A percentile compares a stretch with the other conserved stretches of the same genome.
These are phyloP conservation scores for Emergomyces orientalis DNA, from an alignment of 2,329 filamentous ascomycete species.

Conservation along the genomic window DNA sequence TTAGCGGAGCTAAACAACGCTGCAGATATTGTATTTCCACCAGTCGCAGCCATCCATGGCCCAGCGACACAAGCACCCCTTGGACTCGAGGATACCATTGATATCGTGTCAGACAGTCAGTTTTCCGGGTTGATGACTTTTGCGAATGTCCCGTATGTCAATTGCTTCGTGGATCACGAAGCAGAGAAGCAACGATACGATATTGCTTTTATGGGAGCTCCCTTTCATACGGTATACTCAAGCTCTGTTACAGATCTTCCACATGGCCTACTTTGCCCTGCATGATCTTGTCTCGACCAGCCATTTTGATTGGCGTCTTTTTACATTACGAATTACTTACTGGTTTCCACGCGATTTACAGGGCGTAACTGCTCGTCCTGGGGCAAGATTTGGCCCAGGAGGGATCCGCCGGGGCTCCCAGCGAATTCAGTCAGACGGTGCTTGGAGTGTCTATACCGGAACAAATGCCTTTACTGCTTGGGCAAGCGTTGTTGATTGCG, in stretches of 20 bases:
- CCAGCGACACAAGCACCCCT: constrained; percentile 14
- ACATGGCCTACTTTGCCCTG: neutral
- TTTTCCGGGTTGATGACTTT: constrained; percentile 69
- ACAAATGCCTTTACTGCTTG: constrained; percentile 74
- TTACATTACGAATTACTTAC: constrained; percentile 16
- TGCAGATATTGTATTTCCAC: constrained; percentile 25
- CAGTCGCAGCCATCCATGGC: constrained; percentile 18
- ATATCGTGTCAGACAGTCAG: constrained; percentile 37
- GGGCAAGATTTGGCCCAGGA: constrained; percentile 74
- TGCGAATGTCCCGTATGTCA: constrained; percentile 59
- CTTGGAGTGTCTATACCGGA: constrained; percentile 70
- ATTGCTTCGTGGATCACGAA: constrained; percentile 51
- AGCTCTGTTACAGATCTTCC: neutral
- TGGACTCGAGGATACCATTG: constrained; percentile 26
- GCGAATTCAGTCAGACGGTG: constrained; percentile 68
- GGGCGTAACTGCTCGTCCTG: constrained; percentile 56
- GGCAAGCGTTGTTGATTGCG: constrained; percentile 75
- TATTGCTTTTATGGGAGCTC: constrained; percentile 62
- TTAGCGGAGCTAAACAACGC: neutral
- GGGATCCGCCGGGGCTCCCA: constrained; percentile 76
- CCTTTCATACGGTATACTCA: constrained; percentile 55
- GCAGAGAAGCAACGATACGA: constrained; percentile 53
- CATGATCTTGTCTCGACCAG: constrained; percentile 18
- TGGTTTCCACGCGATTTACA: neutral
- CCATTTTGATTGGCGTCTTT: constrained; percentile 19